These are phyloP conservation scores for Trichoderma atrobrunneum DNA, from an alignment of 2,329 filamentous ascomycete genomes.

Conservation along the genomic window DNA sequence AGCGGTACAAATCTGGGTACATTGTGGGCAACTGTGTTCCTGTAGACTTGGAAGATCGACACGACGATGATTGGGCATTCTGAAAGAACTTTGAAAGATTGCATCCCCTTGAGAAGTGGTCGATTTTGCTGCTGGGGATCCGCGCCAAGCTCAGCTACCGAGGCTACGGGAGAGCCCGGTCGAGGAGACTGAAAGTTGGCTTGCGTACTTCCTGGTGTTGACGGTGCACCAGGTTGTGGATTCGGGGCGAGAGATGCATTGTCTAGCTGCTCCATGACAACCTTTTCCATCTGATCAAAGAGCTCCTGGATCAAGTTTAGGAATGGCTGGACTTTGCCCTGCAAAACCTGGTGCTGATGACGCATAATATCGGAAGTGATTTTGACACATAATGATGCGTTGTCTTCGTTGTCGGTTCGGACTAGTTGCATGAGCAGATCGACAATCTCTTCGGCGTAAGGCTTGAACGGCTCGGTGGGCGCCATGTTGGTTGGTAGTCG, in stretches of 20 bases:
- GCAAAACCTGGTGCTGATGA: constrained; percentile 80
- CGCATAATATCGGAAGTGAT: constrained; percentile 96
- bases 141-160: constrained; percentile 74
- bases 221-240: constrained; percentile 57
- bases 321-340: constrained; percentile 80
- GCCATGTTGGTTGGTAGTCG: constrained; percentile 70
- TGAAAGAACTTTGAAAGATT: constrained; percentile 96
- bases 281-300: constrained; percentile 90
- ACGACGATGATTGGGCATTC: constrained; percentile 99
- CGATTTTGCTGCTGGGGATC: constrained; percentile 80
- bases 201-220: constrained; percentile 63
- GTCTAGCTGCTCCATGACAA: constrained; percentile 94
- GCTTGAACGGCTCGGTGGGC: constrained; percentile 78
- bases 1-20: constrained; percentile 90
- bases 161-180: constrained; percentile 83
- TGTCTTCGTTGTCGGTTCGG: constrained; percentile 93
- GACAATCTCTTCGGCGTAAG: constrained; percentile 82
- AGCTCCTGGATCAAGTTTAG: constrained; percentile 90
- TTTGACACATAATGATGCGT: constrained; percentile 97
- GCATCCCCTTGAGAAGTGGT: constrained; percentile 86
- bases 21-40: constrained; percentile 73
- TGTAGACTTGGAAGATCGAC: constrained; percentile 93
- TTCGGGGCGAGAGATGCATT: constrained; percentile 58
- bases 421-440: constrained; percentile 88
- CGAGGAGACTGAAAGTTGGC: constrained; percentile 82